Base-by-base conservation (phyloP, 2,329 filamentous ascomycete species). In the Huntiella bhutanensis region DNA sequence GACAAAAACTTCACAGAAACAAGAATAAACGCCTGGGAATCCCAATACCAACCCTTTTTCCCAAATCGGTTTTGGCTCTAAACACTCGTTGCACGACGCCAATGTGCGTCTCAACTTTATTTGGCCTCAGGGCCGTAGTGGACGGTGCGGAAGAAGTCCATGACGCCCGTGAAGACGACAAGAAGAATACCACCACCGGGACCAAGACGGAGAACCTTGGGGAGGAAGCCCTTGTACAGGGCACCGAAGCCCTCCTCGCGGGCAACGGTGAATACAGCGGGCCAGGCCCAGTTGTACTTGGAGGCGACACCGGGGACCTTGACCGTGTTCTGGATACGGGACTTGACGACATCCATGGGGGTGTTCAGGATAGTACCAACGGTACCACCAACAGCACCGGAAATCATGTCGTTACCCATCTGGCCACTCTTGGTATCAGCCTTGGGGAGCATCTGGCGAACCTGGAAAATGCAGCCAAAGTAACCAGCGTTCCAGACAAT, bases 251-350 rank as follows among this genome's bases (percentile, higher is more conserved):
- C 91, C 64, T 98, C 91, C 66, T 98, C 91, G 65, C 76, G 84
- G 64, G 85, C 78, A 51, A 98, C 84, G 5, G 83, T 91, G 48
- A 73, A 79, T 43, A 95, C 69, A 16, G 85, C 78, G 41, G 85
- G 83, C 75, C 80, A 94, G 32, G 91, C 91, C 91, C 91, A 98
- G 74, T 96, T 95, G 70, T 98, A 98, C 73, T 98, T 98, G 59
- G 83, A 83, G 16, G 77, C 65, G 46, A 74, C 69, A 4, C 91
- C 91, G n/a, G 81, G 62, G 35, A 93, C 67, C 69, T 82, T 88
- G 54, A 82, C 71, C 47, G 76, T 85, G 67, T 98, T 98, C 65
- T 98, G 91, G 55, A 98, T 98, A 52, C 91, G 80, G 54, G 83
- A 92, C 75, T 98, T 98, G 66, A 96, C 87, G 15, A 96, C 88